Conservation (phyloP, 2,329 filamentous ascomycete species). For the Ophiosphaerella narmari region DNA sequence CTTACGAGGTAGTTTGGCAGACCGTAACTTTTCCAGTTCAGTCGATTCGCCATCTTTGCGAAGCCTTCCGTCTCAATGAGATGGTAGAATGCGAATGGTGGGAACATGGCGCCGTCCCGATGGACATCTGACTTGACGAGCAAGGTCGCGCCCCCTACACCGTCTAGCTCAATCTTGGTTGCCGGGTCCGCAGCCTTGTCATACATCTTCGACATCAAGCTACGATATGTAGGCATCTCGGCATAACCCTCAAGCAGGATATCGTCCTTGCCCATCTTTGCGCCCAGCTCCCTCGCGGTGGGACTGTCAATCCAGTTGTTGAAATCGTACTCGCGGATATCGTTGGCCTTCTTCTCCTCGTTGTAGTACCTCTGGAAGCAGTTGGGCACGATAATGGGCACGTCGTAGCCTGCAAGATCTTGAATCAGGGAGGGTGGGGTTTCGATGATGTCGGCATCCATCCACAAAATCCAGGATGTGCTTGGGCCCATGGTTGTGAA, state of each 20-base stretch:
- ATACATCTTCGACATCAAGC: constrained; percentile 86
- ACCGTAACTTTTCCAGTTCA: constrained; percentile 86
- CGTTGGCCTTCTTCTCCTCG: constrained; percentile 71
- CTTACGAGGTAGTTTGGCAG: constrained; percentile 94
- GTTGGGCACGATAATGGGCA: constrained; percentile 91
- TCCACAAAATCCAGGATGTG: constrained; percentile 96
- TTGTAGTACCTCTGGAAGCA: constrained; percentile 83
- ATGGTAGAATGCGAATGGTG: constrained; percentile 93
- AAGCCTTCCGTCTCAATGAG: constrained; percentile 98
- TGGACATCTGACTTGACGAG: constrained; percentile 97
- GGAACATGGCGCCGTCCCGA: constrained; percentile 97
- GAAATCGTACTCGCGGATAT: constrained; percentile 88
- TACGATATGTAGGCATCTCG: constrained; percentile 89
- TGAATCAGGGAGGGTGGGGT: constrained; percentile 84
- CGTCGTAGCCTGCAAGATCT: constrained; percentile 84
- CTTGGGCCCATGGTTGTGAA: constrained; percentile 92
- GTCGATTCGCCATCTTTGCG: constrained; percentile 89
- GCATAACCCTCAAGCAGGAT: constrained; percentile 91
- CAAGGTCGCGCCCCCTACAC: constrained; percentile 89
- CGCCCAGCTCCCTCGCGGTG: constrained; percentile 73
- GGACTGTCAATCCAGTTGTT: constrained; percentile 96
- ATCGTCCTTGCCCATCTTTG: constrained; percentile 85
- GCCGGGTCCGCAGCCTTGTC: constrained; percentile 57
- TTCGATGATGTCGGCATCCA: constrained; percentile 91
- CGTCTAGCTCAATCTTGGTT: constrained; percentile 77